A percentile compares a stretch with the other conserved stretches of the same genome.
These are phyloP conservation scores for Trametes sanguinea DNA, from an alignment of 768 basidiomycete species.

Conservation along the genomic window DNA sequence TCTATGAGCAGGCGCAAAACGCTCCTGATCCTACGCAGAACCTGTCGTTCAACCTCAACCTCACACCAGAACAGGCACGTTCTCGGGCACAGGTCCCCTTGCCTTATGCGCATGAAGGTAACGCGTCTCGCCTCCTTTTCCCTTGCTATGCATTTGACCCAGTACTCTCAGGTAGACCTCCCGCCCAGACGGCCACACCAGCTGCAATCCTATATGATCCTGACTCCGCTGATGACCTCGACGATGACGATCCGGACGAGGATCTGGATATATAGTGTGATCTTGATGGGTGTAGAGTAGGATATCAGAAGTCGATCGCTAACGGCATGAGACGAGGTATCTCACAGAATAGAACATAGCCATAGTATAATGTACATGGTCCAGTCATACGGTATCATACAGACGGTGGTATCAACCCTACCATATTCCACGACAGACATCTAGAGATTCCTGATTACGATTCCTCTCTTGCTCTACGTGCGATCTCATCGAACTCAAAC, in stretches of 20 bases:
- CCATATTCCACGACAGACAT: neutral
- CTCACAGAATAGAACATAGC: neutral
- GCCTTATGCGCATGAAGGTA: constrained; percentile 89
- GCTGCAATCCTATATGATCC: constrained; percentile 83
- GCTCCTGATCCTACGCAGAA: constrained; percentile 63
- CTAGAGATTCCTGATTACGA: neutral
- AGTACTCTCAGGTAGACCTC: constrained; percentile 37
- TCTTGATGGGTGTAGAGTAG: too few relatives aligned
- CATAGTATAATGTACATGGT: neutral
- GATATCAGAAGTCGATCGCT: too few relatives aligned
- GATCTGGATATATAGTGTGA: constrained; percentile 74
- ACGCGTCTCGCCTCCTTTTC: constrained; percentile 7
- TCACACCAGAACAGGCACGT: constrained; percentile 80
- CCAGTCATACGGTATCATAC: neutral
- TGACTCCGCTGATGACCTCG: constrained; percentile 91
- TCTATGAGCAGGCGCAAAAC: constrained; percentile 23
- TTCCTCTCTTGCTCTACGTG: constrained; percentile 12
- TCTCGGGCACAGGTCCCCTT: constrained; percentile 82
- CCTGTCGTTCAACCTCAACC: constrained; percentile 84
- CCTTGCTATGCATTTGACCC: neutral
- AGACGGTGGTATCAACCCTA: neutral
- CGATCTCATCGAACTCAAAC: constrained; percentile 28
- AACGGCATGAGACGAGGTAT: neutral
- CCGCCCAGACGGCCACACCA: constrained; percentile 30
- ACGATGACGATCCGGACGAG: constrained; percentile 96